Percentiles rank a stretch among this genome's conserved stretches.
These are phyloP conservation scores for Helianthus tuberosus DNA, from an alignment of 129 eudicot genomes.

Conservation along the genomic window DNA sequence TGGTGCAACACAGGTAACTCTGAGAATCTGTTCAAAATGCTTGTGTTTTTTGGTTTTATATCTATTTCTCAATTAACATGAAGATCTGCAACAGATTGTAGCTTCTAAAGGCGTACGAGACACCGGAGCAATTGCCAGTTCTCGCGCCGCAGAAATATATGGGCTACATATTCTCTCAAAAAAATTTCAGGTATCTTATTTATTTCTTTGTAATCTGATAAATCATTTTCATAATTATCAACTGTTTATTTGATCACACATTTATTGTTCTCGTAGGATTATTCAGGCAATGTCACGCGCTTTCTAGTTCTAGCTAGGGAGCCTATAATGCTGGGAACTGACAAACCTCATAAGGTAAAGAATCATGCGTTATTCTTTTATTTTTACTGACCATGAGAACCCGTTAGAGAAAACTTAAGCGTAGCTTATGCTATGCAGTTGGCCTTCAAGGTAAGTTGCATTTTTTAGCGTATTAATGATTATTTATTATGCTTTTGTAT, in stretches of 20 bases:
- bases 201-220: neutral
- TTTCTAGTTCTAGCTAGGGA: conserved; percentile 84
- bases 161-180: conserved; percentile 79
- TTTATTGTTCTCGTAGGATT: conserved; percentile 49
- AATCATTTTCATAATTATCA: neutral
- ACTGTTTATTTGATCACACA: conserved; percentile 2
- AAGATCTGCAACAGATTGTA: conserved; percentile 51
- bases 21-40: neutral
- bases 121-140: conserved; percentile 81
- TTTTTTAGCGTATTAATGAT: neutral
- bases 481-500: neutral
- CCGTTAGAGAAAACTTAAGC: neutral
- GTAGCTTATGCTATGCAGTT: too few relatives aligned
- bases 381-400: neutral
- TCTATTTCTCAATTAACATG: neutral
- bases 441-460: neutral
- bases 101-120: conserved; percentile 70
- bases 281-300: conserved; percentile 63
- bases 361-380: neutral
- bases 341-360: conserved; percentile 71
- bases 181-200: conserved; percentile 57
- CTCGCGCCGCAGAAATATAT: conserved; percentile 77
- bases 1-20: conserved; percentile 78
- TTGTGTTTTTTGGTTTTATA: neutral
- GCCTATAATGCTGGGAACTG: conserved; percentile 74